Evolutionary conservation across 768 basidiomycete genomes (phyloP), one percentile per base, ranked within the genome.

Genomic region (Suillus alpinus): DNA sequence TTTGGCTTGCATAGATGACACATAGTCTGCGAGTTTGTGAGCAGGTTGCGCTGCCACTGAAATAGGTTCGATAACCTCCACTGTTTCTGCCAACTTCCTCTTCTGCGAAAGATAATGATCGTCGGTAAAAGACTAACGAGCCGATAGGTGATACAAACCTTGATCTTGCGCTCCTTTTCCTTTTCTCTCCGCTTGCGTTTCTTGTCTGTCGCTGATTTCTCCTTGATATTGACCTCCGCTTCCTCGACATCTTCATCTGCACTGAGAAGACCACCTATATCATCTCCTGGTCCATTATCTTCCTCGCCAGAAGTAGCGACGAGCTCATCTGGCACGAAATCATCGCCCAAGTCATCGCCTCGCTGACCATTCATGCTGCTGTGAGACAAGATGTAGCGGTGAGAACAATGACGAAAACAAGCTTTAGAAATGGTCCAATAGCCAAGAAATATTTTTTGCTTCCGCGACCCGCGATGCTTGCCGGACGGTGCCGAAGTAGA

Each of bases 271-370:
- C 66, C 76, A 10, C 65, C 71, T 53, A 78, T 71, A 57, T 75
- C 76, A 12, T 81, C 79, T 20, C 67, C 70, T 43, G 67, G 70
- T 49, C 55, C 70, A 31, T 69, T 57, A 0, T 72, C 71, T 63
- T 89, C 89, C 50, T 85, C 87, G 12, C 80, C 87, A 0, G 86
- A 88, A 14, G 83, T 74, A 0, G 85, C 86, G 0, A 90, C 82
- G 14, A 83, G 76, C 47, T 88, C 87, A 63, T 94, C 87, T 36
- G 81, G 81, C 56, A 89, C 77, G 69, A 89, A 92, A 64, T 93
- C 89, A 71, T 94, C 93, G 52, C 90, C 91, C 20, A 95, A 80
- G 78, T 92, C 92, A 78, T 95, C 91, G 46, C 88, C 87, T 62
- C 78, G 79, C 73, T 77, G 73, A 49, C 61, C 67, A 67, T 69